Evolutionary conservation across 2,329 filamentous ascomycete genomes (phyloP).

Genomic region (Colletotrichum gigasporum): DNA sequence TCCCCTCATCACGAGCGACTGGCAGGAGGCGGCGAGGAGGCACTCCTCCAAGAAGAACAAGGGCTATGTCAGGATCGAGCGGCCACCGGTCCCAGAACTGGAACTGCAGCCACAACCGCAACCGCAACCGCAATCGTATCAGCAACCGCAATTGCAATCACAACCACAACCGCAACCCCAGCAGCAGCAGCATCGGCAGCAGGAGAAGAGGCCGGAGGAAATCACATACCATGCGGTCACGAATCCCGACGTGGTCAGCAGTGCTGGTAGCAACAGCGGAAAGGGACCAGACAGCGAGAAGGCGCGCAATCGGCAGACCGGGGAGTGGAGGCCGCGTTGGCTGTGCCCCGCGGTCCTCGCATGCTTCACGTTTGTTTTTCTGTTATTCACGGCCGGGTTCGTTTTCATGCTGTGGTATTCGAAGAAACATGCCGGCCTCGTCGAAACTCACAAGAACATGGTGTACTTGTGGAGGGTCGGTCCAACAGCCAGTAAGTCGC

Average conservation of each 20-base stretch:
- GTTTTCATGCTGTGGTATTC: constrained; percentile 8
- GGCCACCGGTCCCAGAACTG: not conserved
- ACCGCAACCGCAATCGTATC: not conserved
- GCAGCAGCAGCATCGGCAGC: too few relatives aligned
- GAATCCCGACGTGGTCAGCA: too few relatives aligned
- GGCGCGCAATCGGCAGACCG: not conserved
- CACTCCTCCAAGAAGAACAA: not conserved
- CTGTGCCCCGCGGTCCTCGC: not conserved
- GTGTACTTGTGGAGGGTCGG: constrained; percentile 12
- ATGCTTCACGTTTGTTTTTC: constrained; percentile 1
- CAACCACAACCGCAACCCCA: not conserved
- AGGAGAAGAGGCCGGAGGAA: too few relatives aligned
- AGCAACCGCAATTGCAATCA: not conserved
- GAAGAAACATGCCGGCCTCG: not conserved
- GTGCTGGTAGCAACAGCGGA: not conserved
- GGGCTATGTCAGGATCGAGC: not conserved
- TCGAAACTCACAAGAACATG: not conserved
- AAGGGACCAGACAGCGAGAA: not conserved
- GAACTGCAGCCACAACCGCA: not conserved
- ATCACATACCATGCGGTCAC: not conserved
- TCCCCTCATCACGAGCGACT: too few relatives aligned
- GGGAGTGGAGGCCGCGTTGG: constrained; percentile 12
- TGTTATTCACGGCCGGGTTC: not conserved
- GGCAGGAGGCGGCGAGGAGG: too few relatives aligned
- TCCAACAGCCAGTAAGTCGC: constrained; percentile 2